A percentile compares a stretch with the other conserved stretches of the same genome.
Evolutionary conservation across 2,329 filamentous ascomycete genomes (phyloP).

Genomic region (Ilyonectria destructans): DNA sequence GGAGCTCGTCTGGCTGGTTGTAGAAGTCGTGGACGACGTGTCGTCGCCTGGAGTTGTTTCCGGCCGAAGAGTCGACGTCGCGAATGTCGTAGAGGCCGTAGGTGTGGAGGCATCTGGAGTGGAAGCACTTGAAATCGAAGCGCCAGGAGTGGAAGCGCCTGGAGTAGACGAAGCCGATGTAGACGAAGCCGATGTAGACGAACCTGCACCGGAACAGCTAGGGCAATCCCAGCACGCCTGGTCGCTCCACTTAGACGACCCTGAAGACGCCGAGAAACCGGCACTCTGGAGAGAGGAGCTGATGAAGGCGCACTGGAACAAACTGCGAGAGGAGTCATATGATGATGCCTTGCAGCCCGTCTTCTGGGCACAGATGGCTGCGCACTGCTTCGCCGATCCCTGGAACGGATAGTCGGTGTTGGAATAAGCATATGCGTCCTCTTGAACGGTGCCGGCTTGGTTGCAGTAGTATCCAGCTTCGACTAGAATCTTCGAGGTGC

Average conservation of each 20-base stretch:
- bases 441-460: conserved; percentile 16
- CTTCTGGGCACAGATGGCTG: conserved; percentile 34
- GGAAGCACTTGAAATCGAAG: background rate
- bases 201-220: conserved; percentile 14
- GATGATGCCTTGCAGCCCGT: conserved; percentile 30
- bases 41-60: background rate
- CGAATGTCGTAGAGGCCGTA: conserved; percentile 8
- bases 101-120: background rate
- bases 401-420: conserved; percentile 30
- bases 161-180: conserved; percentile 9
- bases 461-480: conserved; percentile 17
- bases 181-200: conserved; percentile 1
- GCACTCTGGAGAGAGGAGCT: conserved; percentile 17
- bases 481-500: conserved; percentile 13
- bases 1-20: background rate
- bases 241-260: conserved; percentile 31
- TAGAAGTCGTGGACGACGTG: background rate
- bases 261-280: conserved; percentile 19
- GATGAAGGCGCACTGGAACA: conserved; percentile 33
- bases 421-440: conserved; percentile 27
- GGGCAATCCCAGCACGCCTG: conserved; percentile 39
- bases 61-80: conserved; percentile 5
- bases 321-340: conserved; percentile 22
- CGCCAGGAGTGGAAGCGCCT: background rate
- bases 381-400: conserved; percentile 31